phyloP scores from a whole-genome alignment of 1,284 basidiomycete genomes.

The Retiboletus flavoniger region DNA sequence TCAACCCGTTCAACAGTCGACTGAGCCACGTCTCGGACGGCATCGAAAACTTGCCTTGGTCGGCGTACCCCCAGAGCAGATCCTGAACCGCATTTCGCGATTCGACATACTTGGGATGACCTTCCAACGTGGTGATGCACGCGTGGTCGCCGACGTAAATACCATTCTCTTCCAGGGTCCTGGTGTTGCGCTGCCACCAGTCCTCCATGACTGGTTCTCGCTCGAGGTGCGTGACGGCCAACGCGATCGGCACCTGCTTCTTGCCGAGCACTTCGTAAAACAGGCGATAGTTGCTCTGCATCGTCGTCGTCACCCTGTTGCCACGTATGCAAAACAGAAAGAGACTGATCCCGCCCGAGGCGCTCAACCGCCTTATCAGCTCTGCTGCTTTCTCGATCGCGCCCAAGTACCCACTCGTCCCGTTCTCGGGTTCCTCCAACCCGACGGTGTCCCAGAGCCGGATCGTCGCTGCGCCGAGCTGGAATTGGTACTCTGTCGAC shows the following conservation, averaged over 20 bases:
- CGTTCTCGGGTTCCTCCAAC: slow-evolving; percentile 35
- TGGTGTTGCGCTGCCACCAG: slow-evolving; percentile 25
- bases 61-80: slow-evolving; percentile 20
- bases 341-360: slow-evolving; percentile 34
- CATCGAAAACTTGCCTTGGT: slow-evolving; percentile 29
- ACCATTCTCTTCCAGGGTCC: slow-evolving; percentile 12
- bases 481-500: slow-evolving; percentile 25
- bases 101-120: slow-evolving; percentile 21
- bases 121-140: slow-evolving; percentile 27
- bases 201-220: slow-evolving; percentile 28
- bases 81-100: slow-evolving; percentile 26
- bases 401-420: slow-evolving; percentile 22
- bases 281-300: slow-evolving; percentile 36
- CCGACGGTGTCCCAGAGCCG: slow-evolving; percentile 33
- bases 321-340: slow-evolving; percentile 39
- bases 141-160: slow-evolving; percentile 23
- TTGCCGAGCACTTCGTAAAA: slow-evolving; percentile 36
- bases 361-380: slow-evolving; percentile 31
- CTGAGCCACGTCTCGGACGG: slow-evolving; percentile 23
- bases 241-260: slow-evolving; percentile 35
- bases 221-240: slow-evolving; percentile 38
- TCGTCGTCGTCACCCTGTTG: slow-evolving; percentile 31
- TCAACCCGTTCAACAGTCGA: slow-evolving; percentile 21
- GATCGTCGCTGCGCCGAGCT: slow-evolving; percentile 20
- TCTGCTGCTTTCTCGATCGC: slow-evolving; percentile 35